These are phyloP conservation scores for Xylariomycetidae sp. DNA, from an alignment of 2,329 filamentous ascomycete species.

Conservation along the genomic window DNA sequence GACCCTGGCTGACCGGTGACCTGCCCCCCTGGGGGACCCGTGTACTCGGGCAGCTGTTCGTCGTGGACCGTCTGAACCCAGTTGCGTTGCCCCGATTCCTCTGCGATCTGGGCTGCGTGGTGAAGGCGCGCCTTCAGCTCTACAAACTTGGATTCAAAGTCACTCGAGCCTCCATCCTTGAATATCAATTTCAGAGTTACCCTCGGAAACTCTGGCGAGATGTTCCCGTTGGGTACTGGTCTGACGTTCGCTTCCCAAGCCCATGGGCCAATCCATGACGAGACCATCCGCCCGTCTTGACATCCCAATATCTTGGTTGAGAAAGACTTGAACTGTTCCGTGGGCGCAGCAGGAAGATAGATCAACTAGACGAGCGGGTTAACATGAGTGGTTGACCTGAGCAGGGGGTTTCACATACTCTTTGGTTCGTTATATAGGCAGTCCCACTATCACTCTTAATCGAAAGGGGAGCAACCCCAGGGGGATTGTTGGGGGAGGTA, in stretches of 20 bases:
- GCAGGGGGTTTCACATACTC: constrained; percentile 51
- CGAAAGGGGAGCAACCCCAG: constrained; percentile 59
- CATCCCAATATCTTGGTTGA: constrained; percentile 83
- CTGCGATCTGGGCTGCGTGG: constrained; percentile 72
- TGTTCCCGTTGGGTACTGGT: constrained; percentile 77
- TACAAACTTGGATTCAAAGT: constrained; percentile 80
- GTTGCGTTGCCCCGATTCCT: constrained; percentile 60
- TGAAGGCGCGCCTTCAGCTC: constrained; percentile 77
- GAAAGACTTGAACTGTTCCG: constrained; percentile 75
- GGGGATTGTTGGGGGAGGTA: constrained; percentile 63
- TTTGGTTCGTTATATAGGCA: constrained; percentile 78
- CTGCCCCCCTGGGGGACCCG: constrained; percentile 46
- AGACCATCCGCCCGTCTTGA: constrained; percentile 78
- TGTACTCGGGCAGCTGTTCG: constrained; percentile 86
- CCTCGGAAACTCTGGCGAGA: constrained; percentile 67
- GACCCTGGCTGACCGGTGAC: constrained; percentile 11
- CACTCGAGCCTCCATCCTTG: constrained; percentile 91
- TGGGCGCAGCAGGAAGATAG: constrained; percentile 73
- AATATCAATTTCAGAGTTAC: constrained; percentile 84
- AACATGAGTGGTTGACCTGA: constrained; percentile 6
- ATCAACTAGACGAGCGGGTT: constrained; percentile 57
- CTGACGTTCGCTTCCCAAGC: constrained; percentile 79
- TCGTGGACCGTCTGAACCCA: constrained; percentile 58
- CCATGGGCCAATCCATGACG: constrained; percentile 90
- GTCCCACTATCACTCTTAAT: constrained; percentile 70